These are phyloP conservation scores for Esteya vermicola DNA, from an alignment of 2,329 filamentous ascomycete species.

Conservation along the genomic window DNA sequence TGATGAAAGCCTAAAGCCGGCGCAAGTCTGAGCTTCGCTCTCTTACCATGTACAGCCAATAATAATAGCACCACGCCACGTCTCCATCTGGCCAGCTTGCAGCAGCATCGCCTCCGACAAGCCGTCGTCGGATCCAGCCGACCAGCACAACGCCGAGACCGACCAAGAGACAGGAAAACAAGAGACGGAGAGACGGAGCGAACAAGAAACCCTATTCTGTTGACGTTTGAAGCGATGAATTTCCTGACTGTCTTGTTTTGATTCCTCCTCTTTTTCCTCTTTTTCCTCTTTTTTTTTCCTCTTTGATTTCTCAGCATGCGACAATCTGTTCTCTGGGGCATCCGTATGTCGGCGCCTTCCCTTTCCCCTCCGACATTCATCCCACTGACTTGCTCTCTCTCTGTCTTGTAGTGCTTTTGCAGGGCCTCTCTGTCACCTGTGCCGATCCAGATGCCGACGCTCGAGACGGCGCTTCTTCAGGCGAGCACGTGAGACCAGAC, in stretches of 20 bases:
- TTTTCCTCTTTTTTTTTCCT: background rate
- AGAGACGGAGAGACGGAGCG: no score
- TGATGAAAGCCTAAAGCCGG: no score
- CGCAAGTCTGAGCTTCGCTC: no score
- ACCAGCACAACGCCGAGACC: background rate
- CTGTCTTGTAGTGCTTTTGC: constrained; percentile 11
- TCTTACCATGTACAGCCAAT: no score
- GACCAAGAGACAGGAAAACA: no score
- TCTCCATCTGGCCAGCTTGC: constrained; percentile 5
- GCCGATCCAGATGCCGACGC: constrained; percentile 1
- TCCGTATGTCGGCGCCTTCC: constrained; percentile 4
- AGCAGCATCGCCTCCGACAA: background rate
- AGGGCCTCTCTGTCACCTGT: constrained; percentile 6
- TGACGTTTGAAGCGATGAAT: background rate
- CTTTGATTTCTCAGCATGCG: constrained; percentile 5
- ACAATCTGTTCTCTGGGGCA: constrained; percentile 7
- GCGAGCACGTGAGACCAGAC: background rate
- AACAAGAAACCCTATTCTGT: no score
- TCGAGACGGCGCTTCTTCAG: background rate
- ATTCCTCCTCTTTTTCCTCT: background rate
- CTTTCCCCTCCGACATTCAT: background rate
- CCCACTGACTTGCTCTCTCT: background rate
- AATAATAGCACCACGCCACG: no score
- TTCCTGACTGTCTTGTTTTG: background rate
- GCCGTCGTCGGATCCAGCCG: background rate